phyloP scores from a whole-genome alignment of 768 basidiomycete species.

The Boletus pseudopeckii region DNA sequence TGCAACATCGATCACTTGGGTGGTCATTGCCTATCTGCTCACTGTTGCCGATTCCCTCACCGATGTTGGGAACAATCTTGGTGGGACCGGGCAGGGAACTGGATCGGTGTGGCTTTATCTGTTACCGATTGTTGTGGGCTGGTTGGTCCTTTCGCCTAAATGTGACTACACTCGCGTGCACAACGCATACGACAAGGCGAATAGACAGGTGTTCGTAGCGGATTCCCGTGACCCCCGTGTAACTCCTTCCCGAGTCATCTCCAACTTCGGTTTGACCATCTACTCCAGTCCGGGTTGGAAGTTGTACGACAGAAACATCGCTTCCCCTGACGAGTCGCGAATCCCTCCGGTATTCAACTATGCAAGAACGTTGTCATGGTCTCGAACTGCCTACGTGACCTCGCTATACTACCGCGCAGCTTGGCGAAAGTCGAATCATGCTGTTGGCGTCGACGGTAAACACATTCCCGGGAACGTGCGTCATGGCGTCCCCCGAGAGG shows the following conservation, averaged over 20 bases:
- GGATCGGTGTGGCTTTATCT: constrained; percentile 44
- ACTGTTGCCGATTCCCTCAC: constrained; percentile 15
- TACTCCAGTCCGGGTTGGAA: constrained; percentile 3
- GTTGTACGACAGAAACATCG: not conserved
- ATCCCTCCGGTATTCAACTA: constrained; percentile 27
- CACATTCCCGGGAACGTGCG: not conserved
- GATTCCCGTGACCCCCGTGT: not conserved
- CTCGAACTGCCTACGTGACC: constrained; percentile 9
- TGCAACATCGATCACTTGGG: constrained; percentile 40
- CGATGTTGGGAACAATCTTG: constrained; percentile 18
- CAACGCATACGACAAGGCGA: constrained; percentile 14
- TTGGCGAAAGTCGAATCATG: not conserved
- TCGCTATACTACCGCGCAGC: constrained; percentile 18
- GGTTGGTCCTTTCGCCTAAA: constrained; percentile 40
- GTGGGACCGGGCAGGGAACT: constrained; percentile 37
- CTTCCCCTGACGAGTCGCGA: constrained; percentile 21
- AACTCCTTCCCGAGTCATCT: not conserved
- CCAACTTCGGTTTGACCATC: constrained; percentile 13
- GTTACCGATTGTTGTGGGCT: constrained; percentile 38
- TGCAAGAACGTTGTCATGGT: constrained; percentile 20
- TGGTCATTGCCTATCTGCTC: constrained; percentile 37
- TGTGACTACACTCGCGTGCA: constrained; percentile 34
- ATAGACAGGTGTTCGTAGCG: not conserved
- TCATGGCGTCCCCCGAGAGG: constrained; percentile 5
- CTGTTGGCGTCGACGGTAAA: not conserved